Evolutionary conservation across 1,139 yeast species (phyloP), one percentile per base, ranked within the genome.

Genomic region (Kodamaea alishanica): DNA sequence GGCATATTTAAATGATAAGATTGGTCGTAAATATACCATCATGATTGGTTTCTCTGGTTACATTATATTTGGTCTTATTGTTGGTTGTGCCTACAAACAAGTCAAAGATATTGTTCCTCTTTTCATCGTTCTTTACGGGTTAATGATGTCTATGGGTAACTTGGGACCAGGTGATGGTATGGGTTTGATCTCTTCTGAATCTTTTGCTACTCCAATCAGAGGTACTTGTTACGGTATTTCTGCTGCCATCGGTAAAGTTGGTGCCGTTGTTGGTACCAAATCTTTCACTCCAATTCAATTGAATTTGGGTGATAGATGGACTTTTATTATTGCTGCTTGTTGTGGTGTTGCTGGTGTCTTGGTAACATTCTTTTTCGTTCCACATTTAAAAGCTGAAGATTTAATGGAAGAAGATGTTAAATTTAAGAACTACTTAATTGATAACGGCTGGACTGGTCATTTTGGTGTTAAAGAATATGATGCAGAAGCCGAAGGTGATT

Each of bases 91-190:
- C 2, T 79, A 67, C 52, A 69, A 67, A 12, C 64, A 73, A 53
- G 52, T 79, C 42, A 56, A 57, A 32, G 67, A 73, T 35, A 77
- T 75, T 43, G 63, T 73, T n/a, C 75, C 79, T 5, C 58, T 77
- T 24, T 79, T 79, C 56, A 73, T 79, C 37, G 59, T 79, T 37
- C 75, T 79, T 51, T 79, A 78, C 54, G 84, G 83, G 25, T 56
- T 79, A 24, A 74, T 79, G 74, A 71, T 70, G 61, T 70, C 75
- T 4, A 56, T 66, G 46, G 89, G 89, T 50, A 83, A 83, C 58
- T 65, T 82, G 50, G 92, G 94, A 4, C 92, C 92, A 4, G 92
- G 92, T 48, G 75, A 83, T 55, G 77, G 77, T 70, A 66, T 84
- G 72, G 92, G 92, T 7, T 68, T 84, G 41, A 65, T 76, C 4